Conservation (phyloP, 768 basidiomycete genomes). For the Ramaria sp. region DNA sequence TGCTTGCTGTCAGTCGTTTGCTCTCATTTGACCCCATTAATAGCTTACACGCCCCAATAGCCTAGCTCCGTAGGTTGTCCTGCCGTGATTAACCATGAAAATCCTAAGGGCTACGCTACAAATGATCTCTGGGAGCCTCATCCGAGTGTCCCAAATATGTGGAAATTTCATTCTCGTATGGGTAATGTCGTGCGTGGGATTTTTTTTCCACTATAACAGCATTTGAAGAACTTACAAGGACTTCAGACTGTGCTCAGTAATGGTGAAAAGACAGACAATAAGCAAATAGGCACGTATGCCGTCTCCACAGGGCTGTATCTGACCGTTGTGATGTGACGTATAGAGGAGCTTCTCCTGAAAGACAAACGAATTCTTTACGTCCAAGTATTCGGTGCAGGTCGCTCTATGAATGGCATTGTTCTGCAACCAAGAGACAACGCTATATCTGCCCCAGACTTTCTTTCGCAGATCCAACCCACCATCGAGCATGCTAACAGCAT, state of each 20-base stretch:
- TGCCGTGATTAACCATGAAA: background rate
- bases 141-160: background rate
- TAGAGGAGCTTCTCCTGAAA: too few relatives aligned
- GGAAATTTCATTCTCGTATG: background rate
- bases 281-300: slow-evolving; percentile 16
- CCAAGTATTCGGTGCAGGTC: slow-evolving; percentile 17
- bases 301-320: background rate
- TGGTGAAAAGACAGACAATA: slow-evolving; percentile 21
- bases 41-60: background rate
- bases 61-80: background rate
- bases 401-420: slow-evolving; percentile 17
- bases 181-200: too few relatives aligned
- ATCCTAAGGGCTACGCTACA: background rate
- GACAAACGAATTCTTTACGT: slow-evolving; percentile 12
- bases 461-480: slow-evolving; percentile 13
- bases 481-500: slow-evolving; percentile 17
- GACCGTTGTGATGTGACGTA: background rate
- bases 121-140: background rate
- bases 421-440: slow-evolving; percentile 1
- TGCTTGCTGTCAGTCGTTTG: background rate
- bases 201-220: too few relatives aligned
- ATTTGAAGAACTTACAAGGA: background rate
- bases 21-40: too few relatives aligned
- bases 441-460: background rate
- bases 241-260: slow-evolving; percentile 16